Percentiles rank a stretch among this genome's conserved stretches.
Conservation (phyloP, 164 flowering plant genomes). For the Kalanchoe fedtschenkoi region DNA sequence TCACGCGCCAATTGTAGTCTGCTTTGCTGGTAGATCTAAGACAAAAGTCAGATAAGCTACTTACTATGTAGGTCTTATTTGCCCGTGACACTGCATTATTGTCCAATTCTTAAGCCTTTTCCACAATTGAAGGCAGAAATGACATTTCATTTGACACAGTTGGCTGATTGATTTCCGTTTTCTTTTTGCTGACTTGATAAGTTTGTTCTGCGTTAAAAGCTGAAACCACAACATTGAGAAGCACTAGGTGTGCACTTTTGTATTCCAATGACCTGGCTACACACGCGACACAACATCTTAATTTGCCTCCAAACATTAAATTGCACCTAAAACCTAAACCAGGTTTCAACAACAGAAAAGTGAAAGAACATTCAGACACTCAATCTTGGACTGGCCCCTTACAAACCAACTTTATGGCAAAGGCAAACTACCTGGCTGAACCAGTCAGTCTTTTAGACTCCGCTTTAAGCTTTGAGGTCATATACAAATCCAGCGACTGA, state of each 20-base stretch:
- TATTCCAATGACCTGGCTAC: background rate
- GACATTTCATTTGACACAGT: background rate
- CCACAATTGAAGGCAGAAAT: background rate
- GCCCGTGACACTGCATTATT: constrained; percentile 36
- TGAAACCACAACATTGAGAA: background rate
- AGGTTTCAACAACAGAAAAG: background rate
- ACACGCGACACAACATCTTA: background rate
- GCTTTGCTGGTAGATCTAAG: too few species aligned
- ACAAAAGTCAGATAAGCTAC: constrained; percentile 36
- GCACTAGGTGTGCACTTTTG: background rate
- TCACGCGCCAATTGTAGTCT: too few species aligned
- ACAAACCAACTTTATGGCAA: background rate
- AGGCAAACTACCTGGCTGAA: background rate
- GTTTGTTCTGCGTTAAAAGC: background rate
- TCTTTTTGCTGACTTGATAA: background rate
- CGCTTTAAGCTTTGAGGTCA: constrained; percentile 34
- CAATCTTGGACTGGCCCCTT: background rate
- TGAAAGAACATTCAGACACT: background rate
- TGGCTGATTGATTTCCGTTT: background rate
- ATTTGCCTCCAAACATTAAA: background rate
- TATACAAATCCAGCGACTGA: constrained; percentile 38
- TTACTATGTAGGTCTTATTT: constrained; percentile 42
- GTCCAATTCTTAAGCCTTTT: constrained; percentile 23
- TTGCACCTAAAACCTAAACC: background rate
- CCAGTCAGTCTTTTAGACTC: too few species aligned